Conservation (phyloP, 805 yeast species). For the Jamesozyma spencerorum region DNA sequence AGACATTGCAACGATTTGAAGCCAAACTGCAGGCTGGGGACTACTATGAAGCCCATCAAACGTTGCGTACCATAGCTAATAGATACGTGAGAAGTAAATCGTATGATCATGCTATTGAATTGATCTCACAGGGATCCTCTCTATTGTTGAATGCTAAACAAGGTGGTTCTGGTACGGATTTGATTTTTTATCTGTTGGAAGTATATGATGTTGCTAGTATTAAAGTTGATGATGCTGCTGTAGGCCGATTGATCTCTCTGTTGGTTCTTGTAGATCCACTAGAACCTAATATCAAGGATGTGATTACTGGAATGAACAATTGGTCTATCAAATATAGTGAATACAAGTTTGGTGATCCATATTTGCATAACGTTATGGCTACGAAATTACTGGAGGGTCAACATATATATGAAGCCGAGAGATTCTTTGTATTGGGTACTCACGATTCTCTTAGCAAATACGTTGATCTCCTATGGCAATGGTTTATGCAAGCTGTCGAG, state of each 20-base stretch:
- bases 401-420: conserved; percentile 57
- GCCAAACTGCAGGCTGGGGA: conserved; percentile 62
- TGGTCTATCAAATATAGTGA: conserved; percentile 53
- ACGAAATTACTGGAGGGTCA: conserved; percentile 47
- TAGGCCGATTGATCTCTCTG: conserved; percentile 40
- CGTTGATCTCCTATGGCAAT: conserved; percentile 35
- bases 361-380: conserved; percentile 68
- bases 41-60: conserved; percentile 93
- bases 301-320: conserved; percentile 53
- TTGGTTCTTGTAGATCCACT: conserved; percentile 35
- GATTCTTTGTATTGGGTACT: conserved; percentile 61
- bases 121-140: conserved; percentile 62
- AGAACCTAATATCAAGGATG: conserved; percentile 56
- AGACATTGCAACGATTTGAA: conserved; percentile 58
- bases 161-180: conserved; percentile 74
- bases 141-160: conserved; percentile 61
- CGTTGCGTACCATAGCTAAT: conserved; percentile 80
- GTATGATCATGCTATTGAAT: conserved; percentile 61
- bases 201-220: conserved; percentile 48
- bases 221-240: conserved; percentile 35
- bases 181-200: conserved; percentile 62
- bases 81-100: conserved; percentile 65
- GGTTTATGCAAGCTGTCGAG: conserved; percentile 33
- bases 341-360: conserved; percentile 61
- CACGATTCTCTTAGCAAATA: conserved; percentile 43